Conservation (phyloP, 2,329 filamentous ascomycete species). For the Neoascochyta sp. region DNA sequence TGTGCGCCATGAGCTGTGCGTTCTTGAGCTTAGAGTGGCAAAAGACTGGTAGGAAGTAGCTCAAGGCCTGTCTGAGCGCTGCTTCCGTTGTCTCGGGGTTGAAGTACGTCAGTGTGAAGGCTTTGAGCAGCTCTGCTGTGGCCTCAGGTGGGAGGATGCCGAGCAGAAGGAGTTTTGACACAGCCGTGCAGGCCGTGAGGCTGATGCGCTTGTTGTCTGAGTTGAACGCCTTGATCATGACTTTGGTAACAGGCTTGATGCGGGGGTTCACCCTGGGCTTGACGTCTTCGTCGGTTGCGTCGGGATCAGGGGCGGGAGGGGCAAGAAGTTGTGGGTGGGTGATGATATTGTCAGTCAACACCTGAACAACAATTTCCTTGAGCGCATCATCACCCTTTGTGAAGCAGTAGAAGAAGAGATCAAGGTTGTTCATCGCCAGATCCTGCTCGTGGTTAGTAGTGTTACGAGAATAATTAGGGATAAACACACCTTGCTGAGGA, state of each 20-base stretch:
- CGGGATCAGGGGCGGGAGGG: constrained; percentile 42
- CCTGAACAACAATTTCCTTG: constrained; percentile 86
- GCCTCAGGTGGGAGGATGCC: constrained; percentile 56
- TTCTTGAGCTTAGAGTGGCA: constrained; percentile 82
- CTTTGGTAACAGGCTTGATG: constrained; percentile 68
- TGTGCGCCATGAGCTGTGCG: constrained; percentile 71
- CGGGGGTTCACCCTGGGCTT: constrained; percentile 31
- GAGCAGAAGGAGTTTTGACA: constrained; percentile 82
- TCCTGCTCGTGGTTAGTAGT: constrained; percentile 48
- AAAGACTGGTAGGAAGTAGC: constrained; percentile 93
- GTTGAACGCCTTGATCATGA: constrained; percentile 73
- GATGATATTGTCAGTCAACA: constrained; percentile 87
- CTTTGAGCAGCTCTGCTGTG: constrained; percentile 71
- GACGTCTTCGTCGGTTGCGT: constrained; percentile 42
- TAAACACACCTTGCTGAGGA: constrained; percentile 73
- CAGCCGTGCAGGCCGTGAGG: constrained; percentile 72
- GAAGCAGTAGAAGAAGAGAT: constrained; percentile 93
- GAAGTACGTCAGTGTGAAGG: constrained; percentile 83
- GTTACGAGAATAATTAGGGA: too few species aligned
- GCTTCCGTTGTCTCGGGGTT: constrained; percentile 77
- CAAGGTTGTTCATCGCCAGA: constrained; percentile 86
- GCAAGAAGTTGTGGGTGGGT: constrained; percentile 80
- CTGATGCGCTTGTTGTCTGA: constrained; percentile 71
- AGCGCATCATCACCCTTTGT: constrained; percentile 85
- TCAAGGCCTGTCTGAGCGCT: constrained; percentile 77